phyloP scores from a whole-genome alignment of 352 stramenopile species.

The Thalassiosira ordinaria region DNA sequence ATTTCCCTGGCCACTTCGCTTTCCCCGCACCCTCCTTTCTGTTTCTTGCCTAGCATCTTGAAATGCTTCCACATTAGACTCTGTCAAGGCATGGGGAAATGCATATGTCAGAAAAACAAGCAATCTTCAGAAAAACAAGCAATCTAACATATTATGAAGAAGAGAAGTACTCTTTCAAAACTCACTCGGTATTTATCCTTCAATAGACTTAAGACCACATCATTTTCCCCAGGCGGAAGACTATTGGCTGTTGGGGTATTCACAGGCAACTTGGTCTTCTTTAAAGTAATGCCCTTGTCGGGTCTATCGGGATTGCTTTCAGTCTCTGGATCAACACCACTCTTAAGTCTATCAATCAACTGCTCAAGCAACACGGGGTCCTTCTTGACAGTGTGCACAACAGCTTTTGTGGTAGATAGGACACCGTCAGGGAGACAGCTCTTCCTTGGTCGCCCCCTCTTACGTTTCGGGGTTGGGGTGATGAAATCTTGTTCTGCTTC shows the following conservation, averaged over 20 bases:
- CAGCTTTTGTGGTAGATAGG: not conserved
- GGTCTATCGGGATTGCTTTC: not conserved
- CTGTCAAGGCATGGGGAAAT: too few species aligned
- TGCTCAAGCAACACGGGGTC: not conserved
- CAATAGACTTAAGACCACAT: conserved; percentile 27
- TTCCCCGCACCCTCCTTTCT: too few species aligned
- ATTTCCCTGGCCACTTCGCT: too few species aligned
- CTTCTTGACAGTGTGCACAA: not conserved
- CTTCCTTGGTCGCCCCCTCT: conserved; percentile 33
- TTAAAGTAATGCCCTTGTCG: too few species aligned
- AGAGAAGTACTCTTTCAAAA: too few species aligned
- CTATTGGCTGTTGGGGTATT: too few species aligned
- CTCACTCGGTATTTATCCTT: conserved; percentile 31
- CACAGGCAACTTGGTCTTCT: too few species aligned
- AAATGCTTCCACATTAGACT: conserved; percentile 35
- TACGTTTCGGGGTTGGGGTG: conserved; percentile 9
- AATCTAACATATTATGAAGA: too few species aligned
- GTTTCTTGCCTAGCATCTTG: conserved; percentile 19
- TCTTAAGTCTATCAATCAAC: not conserved
- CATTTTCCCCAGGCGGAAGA: not conserved
- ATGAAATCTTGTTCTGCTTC: too few species aligned
- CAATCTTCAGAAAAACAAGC: too few species aligned
- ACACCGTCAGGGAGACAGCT: conserved; percentile 1
- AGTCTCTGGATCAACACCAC: not conserved
- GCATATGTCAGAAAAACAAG: too few species aligned